Percentiles rank a stretch among this genome's conserved stretches.
Evolutionary conservation across 73 alveolate genomes (phyloP).

Genomic region (Breviolum minutum): DNA sequence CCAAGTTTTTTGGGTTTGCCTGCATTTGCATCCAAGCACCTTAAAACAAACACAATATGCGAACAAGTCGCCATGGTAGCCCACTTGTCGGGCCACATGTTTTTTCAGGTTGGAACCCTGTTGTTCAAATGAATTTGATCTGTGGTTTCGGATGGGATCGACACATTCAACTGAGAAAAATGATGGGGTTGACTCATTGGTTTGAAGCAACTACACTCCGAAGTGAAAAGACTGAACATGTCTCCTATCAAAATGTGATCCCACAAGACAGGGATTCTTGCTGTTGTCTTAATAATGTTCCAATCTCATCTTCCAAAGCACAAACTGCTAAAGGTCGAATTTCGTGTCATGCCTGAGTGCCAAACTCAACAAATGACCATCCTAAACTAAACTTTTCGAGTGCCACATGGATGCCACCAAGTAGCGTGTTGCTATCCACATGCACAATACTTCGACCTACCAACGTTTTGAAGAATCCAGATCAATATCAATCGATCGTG

Average conservation of each 20-base stretch:
- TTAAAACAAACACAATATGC: neutral
- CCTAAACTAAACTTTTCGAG: neutral
- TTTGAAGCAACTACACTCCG: neutral
- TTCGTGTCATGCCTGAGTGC: neutral
- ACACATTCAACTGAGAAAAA: neutral
- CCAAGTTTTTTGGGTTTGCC: neutral
- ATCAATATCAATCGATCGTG: no score
- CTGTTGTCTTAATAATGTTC: neutral
- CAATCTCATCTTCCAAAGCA: neutral
- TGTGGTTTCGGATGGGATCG: neutral
- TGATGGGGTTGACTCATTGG: neutral
- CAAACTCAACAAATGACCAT: neutral
- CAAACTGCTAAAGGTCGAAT: neutral
- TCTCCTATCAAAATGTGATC: no score
- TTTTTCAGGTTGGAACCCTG: neutral
- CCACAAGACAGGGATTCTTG: no score
- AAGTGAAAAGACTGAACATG: no score
- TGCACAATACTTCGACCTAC: conserved; percentile 21
- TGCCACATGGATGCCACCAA: neutral
- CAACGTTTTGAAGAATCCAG: no score
- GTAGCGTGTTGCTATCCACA: neutral
- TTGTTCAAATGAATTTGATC: no score
- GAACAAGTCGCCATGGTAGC: neutral
- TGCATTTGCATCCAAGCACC: conserved; percentile 52
- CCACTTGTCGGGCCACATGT: neutral